Conservation (phyloP, 352 stramenopile genomes). For the Globisporangium cederbergense region DNA sequence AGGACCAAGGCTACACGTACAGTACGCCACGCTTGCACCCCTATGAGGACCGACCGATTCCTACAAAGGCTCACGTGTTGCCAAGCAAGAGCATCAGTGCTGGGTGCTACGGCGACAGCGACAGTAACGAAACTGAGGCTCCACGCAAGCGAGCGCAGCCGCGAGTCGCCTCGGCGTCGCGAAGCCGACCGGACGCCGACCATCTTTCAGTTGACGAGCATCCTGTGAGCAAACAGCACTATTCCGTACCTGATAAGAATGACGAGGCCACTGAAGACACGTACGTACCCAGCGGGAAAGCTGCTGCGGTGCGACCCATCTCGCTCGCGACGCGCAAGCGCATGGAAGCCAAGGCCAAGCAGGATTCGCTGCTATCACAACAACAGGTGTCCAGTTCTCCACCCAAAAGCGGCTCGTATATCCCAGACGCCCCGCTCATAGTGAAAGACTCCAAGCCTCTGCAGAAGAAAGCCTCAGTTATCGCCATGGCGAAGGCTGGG, state of each 20-base stretch:
- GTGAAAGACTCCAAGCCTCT: conserved; percentile 2
- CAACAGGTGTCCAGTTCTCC: not conserved
- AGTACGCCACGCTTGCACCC: not conserved
- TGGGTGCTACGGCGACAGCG: conserved; percentile 1
- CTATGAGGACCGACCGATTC: conserved; percentile 42
- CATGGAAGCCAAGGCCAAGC: conserved; percentile 59
- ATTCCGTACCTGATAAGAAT: not conserved
- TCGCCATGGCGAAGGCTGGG: conserved; percentile 2
- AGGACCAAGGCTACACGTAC: not conserved
- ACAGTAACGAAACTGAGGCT: conserved; percentile 23
- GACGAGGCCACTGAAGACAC: conserved; percentile 11
- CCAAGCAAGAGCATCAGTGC: not conserved
- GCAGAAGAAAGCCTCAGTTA: conserved; percentile 2
- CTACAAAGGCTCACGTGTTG: conserved; percentile 13
- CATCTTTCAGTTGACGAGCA: not conserved
- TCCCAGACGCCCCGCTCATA: not conserved
- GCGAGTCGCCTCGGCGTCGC: not conserved
- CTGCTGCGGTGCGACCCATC: conserved; percentile 15
- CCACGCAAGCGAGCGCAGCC: conserved; percentile 7
- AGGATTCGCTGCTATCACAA: conserved; percentile 21
- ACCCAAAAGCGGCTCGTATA: not conserved
- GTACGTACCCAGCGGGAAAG: conserved; percentile 7
- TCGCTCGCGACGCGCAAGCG: conserved; percentile 54
- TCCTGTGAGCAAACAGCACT: not conserved
- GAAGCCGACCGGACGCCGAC: not conserved